A percentile compares a stretch with the other conserved stretches of the same genome.
phyloP scores from a whole-genome alignment of 352 stramenopile genomes.

The Phytophthora podocarpi region DNA sequence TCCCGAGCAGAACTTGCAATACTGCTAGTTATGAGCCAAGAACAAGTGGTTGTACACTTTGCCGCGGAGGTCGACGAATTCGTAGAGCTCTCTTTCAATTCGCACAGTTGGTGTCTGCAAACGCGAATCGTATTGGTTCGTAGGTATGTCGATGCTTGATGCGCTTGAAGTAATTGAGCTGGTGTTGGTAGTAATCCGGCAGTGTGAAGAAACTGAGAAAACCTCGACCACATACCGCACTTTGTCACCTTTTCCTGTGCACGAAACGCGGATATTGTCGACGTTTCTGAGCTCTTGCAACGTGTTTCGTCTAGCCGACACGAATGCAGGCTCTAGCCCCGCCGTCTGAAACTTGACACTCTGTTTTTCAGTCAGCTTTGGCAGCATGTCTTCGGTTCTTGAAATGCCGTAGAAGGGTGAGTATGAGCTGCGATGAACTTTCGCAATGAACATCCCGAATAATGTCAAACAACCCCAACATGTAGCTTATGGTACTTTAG shows the following conservation, averaged over 20 bases:
- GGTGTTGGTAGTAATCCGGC: conserved; percentile 1
- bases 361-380: conserved; percentile 9
- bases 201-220: conserved; percentile 3
- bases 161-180: conserved; percentile 6
- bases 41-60: conserved; percentile 22
- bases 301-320: conserved; percentile 7
- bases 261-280: conserved; percentile 3
- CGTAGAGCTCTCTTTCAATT: conserved; percentile 4
- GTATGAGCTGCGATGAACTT: background rate
- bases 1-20: conserved; percentile 16
- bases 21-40: conserved; percentile 7
- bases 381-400: too few relatives aligned
- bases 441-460: background rate
- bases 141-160: background rate
- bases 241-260: background rate
- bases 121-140: background rate
- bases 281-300: conserved; percentile 10
- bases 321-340: conserved; percentile 1
- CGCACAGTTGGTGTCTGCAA: background rate
- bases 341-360: conserved; percentile 12
- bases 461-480: too few relatives aligned
- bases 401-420: too few relatives aligned
- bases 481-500: too few relatives aligned
- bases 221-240: conserved; percentile 3
- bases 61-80: conserved; percentile 23